Conservation (phyloP, 805 yeast species). For the Candida maris region DNA sequence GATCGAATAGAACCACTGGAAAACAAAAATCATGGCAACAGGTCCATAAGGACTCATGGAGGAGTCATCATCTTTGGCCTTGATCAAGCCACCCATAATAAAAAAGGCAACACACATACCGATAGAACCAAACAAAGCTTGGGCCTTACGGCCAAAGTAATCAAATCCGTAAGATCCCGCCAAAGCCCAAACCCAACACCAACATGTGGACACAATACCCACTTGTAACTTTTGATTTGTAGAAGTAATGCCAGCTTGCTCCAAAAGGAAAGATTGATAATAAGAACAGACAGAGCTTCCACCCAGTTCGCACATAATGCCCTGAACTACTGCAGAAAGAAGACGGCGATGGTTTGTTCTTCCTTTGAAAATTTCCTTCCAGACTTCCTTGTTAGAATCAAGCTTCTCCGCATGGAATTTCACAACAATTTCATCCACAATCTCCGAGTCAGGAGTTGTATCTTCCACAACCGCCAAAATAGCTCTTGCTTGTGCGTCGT, state of each 20-base stretch:
- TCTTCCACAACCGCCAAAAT: slow-evolving; percentile 35
- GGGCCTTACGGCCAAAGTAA: slow-evolving; percentile 16
- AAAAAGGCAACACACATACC: slow-evolving; percentile 21
- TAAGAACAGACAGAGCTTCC: slow-evolving; percentile 46
- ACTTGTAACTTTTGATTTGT: slow-evolving; percentile 20
- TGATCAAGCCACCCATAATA: slow-evolving; percentile 21
- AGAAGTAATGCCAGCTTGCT: slow-evolving; percentile 19
- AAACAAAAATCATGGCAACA: slow-evolving; percentile 49
- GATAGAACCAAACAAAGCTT: slow-evolving; percentile 10
- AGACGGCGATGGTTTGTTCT: slow-evolving; percentile 25
- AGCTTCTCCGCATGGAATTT: slow-evolving; percentile 27
- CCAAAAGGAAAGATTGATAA: slow-evolving; percentile 36
- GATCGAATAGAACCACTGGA: slow-evolving; percentile 39
- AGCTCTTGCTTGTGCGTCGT: slow-evolving; percentile 32
- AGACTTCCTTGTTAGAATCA: slow-evolving; percentile 28
- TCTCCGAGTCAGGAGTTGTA: slow-evolving; percentile 26
- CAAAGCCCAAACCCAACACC: slow-evolving; percentile 18
- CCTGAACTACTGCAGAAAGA: slow-evolving; percentile 3
- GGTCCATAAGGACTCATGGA: slow-evolving; percentile 22
- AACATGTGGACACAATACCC: slow-evolving; percentile 19
- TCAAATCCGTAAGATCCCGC: slow-evolving; percentile 19
- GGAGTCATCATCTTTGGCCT: slow-evolving; percentile 7
- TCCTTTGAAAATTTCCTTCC: slow-evolving; percentile 29
- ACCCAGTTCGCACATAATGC: slow-evolving; percentile 36
- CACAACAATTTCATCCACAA: slow-evolving; percentile 26